Percentiles rank a stretch among this genome's conserved stretches.
Conservation (phyloP, 140 eudicot species). For the Ambrosia hybrid region DNA sequence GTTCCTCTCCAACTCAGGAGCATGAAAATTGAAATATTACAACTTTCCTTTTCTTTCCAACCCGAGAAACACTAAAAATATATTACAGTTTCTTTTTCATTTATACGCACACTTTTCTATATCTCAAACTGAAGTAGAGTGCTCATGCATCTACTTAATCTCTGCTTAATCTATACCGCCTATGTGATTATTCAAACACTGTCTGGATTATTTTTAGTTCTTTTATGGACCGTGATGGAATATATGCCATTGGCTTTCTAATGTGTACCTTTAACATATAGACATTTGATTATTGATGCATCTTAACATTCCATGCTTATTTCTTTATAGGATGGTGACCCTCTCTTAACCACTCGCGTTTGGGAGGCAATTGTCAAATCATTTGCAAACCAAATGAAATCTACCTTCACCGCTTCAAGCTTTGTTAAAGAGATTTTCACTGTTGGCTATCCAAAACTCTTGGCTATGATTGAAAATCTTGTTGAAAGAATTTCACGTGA, state of each 20-base stretch:
- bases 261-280: neutral
- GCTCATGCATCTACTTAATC: neutral
- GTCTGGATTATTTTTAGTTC: neutral
- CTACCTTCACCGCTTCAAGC: constrained; percentile 84
- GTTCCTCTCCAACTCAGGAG: neutral
- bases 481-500: constrained; percentile 91
- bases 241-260: neutral
- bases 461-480: constrained; percentile 72
- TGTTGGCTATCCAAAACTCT: constrained; percentile 80
- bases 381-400: constrained; percentile 87
- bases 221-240: constrained; percentile 1
- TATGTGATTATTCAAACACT: neutral
- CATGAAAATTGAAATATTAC: neutral
- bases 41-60: constrained; percentile 3
- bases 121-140: neutral
- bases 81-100: neutral
- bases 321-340: constrained; percentile 71
- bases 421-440: constrained; percentile 86
- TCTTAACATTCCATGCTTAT: constrained; percentile 24
- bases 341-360: constrained; percentile 71
- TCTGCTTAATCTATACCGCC: neutral
- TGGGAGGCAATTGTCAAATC: constrained; percentile 94
- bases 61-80: neutral
- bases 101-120: neutral
- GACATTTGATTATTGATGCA: constrained; percentile 12